Evolutionary conservation across 805 yeast genomes (phyloP).

Genomic region (Cyberlindnera petersonii): DNA sequence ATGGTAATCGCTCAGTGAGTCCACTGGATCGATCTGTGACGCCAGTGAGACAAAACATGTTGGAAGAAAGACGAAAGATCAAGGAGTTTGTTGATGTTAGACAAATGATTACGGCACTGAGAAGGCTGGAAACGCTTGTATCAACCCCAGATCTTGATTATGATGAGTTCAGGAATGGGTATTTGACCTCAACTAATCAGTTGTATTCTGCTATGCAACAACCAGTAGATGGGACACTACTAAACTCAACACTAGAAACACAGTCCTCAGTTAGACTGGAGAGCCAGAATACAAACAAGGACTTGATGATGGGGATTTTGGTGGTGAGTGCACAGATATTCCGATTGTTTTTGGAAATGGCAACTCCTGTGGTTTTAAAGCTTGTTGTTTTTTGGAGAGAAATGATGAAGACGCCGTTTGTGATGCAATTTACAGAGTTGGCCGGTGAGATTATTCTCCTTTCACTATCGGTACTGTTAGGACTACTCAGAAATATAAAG

Average conservation of each 20-base stretch:
- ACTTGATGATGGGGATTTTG: conserved; percentile 13
- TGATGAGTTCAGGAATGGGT: conserved; percentile 6
- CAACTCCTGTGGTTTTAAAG: conserved; percentile 8
- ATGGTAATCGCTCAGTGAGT: conserved; percentile 1
- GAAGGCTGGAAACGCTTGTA: conserved; percentile 10
- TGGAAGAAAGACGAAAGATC: conserved; percentile 5
- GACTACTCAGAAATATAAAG: too few species aligned
- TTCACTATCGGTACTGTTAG: conserved; percentile 7
- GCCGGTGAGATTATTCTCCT: conserved; percentile 14
- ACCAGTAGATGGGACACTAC: neutral
- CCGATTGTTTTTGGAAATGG: conserved; percentile 10
- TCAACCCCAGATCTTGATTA: conserved; percentile 4
- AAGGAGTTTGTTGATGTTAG: conserved; percentile 14
- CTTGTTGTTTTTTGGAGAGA: neutral
- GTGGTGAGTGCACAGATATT: conserved; percentile 12
- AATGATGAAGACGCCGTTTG: conserved; percentile 8
- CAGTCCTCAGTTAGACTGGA: neutral
- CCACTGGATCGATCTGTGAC: neutral
- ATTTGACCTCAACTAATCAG: conserved; percentile 6
- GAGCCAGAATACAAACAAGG: neutral
- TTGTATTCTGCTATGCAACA: conserved; percentile 8
- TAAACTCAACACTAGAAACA: too few species aligned
- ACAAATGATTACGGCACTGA: conserved; percentile 9
- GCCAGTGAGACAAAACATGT: too few species aligned
- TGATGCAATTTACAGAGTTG: conserved; percentile 4